Conservation (phyloP, 1,139 yeast species). For the Martiniozyma asiatica region DNA sequence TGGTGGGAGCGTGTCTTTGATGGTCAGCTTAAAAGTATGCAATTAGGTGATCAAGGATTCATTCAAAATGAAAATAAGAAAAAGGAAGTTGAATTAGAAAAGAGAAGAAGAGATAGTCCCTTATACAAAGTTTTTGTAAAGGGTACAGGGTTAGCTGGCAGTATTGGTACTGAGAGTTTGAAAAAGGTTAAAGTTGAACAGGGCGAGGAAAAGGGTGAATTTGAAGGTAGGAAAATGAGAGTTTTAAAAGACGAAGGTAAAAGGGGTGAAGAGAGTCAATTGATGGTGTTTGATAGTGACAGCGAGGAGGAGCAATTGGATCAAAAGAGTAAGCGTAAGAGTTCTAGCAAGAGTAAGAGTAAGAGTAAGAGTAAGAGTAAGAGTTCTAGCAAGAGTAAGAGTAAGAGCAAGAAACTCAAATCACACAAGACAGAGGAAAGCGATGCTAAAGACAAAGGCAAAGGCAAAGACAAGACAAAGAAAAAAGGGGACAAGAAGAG, state of each 20-base stretch:
- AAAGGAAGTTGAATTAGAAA: slow-evolving; percentile 5
- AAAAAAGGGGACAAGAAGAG: slow-evolving; percentile 11
- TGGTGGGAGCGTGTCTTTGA: slow-evolving; percentile 98
- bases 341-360: slow-evolving; percentile 10
- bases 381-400: slow-evolving; percentile 1
- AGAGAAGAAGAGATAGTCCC: slow-evolving; percentile 35
- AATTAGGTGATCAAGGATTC: slow-evolving; percentile 41
- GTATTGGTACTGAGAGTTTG: slow-evolving; percentile 10
- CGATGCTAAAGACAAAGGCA: slow-evolving; percentile 3
- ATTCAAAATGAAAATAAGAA: slow-evolving; percentile 1
- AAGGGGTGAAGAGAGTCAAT: slow-evolving; percentile 11
- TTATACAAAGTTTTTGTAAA: slow-evolving; percentile 66
- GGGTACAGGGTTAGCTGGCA: slow-evolving; percentile 61
- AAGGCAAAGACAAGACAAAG: no score
- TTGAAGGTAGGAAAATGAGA: slow-evolving; percentile 3
- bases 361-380: no score
- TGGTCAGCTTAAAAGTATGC: slow-evolving; percentile 62
- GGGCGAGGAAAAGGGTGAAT: slow-evolving; percentile 9
- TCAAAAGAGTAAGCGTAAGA: slow-evolving; percentile 7
- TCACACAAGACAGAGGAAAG: no score
- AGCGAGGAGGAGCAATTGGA: no score
- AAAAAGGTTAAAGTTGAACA: slow-evolving; percentile 6
- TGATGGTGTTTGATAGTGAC: slow-evolving; percentile 15
- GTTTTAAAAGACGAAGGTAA: slow-evolving; percentile 10
- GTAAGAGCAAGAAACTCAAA: slow-evolving; percentile 5